Percentiles rank a stretch among this genome's conserved stretches.
phyloP scores from a whole-genome alignment of 495 filamentous ascomycete genomes.

The Margaritispora aquatica region DNA sequence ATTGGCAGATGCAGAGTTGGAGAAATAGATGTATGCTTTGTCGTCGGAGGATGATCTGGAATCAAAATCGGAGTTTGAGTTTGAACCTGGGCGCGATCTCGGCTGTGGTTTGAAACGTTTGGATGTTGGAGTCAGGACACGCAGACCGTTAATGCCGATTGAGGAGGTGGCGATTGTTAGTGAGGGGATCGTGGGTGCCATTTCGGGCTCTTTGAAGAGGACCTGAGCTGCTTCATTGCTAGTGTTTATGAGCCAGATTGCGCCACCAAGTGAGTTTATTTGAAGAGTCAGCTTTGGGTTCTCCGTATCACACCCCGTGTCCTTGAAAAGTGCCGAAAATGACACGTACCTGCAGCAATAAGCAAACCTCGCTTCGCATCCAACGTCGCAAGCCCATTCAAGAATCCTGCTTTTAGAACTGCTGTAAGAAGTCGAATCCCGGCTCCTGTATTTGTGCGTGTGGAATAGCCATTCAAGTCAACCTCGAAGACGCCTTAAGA shows the following conservation, averaged over 20 bases:
- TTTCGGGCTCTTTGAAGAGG: constrained; percentile 23
- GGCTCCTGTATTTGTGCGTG: no score
- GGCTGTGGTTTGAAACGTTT: neutral
- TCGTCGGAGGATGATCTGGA: no score
- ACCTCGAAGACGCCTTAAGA: no score
- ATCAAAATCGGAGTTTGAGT: no score
- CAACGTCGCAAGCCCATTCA: constrained; percentile 32
- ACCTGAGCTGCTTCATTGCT: constrained; percentile 23
- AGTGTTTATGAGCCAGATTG: constrained; percentile 31
- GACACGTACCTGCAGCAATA: constrained; percentile 31
- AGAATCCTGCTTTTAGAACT: constrained; percentile 17
- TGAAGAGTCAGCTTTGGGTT: no score
- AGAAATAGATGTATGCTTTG: constrained; percentile 10
- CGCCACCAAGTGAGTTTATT: constrained; percentile 22
- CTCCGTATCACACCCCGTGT: no score
- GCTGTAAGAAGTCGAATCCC: neutral
- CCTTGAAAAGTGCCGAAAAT: no score
- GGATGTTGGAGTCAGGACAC: no score
- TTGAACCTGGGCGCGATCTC: no score
- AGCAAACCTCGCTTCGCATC: constrained; percentile 20
- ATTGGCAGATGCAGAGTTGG: neutral
- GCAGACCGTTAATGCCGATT: constrained; percentile 14
- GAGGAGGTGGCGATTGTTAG: neutral
- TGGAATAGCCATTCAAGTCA: no score
- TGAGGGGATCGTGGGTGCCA: no score